phyloP scores from a whole-genome alignment of 768 basidiomycete species.

The Phaeotremella fagi region DNA sequence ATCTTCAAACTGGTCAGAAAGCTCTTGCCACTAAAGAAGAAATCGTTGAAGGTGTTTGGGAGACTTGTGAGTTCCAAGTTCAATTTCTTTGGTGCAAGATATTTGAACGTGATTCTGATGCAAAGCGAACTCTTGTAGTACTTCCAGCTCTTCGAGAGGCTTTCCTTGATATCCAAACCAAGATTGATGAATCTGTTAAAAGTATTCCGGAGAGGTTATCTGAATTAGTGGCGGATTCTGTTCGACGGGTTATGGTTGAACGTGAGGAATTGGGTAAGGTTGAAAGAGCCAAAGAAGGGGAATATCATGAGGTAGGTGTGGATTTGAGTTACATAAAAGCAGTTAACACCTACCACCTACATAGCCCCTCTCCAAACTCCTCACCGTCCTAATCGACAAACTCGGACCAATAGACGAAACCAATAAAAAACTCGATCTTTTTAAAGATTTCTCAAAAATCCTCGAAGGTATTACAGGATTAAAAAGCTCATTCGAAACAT shows the following conservation, averaged over 20 bases:
- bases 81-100: neutral
- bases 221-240: neutral
- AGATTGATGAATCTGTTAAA: neutral
- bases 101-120: neutral
- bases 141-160: slow-evolving; percentile 16
- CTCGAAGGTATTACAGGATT: slow-evolving; percentile 5
- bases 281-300: slow-evolving; percentile 3
- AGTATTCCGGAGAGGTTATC: slow-evolving; percentile 2
- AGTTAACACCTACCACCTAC: neutral
- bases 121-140: slow-evolving; percentile 13
- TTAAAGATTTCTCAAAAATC: slow-evolving; percentile 15
- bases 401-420: slow-evolving; percentile 4
- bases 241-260: slow-evolving; percentile 2
- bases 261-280: slow-evolving; percentile 4
- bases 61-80: slow-evolving; percentile 14
- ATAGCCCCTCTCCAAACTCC: slow-evolving; percentile 13
- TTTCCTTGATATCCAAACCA: slow-evolving; percentile 3
- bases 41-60: slow-evolving; percentile 22
- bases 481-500: slow-evolving; percentile 12
- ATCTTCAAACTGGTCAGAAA: slow-evolving; percentile 22
- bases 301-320: slow-evolving; percentile 2
- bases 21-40: slow-evolving; percentile 27
- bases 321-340: neutral
- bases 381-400: slow-evolving; percentile 17
- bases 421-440: neutral